Base-by-base conservation (phyloP, 495 filamentous ascomycete species). In the Xylaria scruposa region DNA sequence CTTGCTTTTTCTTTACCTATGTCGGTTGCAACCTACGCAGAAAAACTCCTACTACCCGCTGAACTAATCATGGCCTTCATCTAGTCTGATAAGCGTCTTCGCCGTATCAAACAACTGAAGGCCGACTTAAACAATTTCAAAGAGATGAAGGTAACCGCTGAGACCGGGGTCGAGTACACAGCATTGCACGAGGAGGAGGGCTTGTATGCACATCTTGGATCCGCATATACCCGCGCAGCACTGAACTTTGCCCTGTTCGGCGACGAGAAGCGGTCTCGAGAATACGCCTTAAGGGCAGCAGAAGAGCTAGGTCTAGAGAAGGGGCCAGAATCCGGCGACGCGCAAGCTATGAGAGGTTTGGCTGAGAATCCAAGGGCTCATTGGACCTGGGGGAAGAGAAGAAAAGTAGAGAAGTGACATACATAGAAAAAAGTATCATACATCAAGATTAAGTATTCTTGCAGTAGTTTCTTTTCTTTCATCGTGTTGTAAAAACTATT, bases 231-330 rank as follows among this genome's bases (percentile, higher is more conserved):
- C 4, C 71, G 80, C 8, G 84, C 83, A 6, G 84, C 84, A 53
- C 72, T 85, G 17, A 79, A 84, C 54, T 81, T 77, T 51, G 77
- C 80, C n/a, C 78, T 84, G 44, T 82, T 83, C 68, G 84, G 80
- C 26, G 67, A 80, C 54, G 80, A 81, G 65, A 74, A 73, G n/a
- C 75, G 76, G 71, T 77, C 82, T 9, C 70, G 46, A 3, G 70
- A 75, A 60, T 83, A 80, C 70, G 84, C 83, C 12, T 12, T 4
- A 1, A 49, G 70, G 38, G 84, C 83, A 24, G 77, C 61, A 2
- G 79, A 73, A 6, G 81, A 81, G 13, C 21, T 84, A 26, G 72
- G 74, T 51, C 77, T 79, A 24, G 84, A 85, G 76, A 73, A 66
- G 1, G 84, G 84, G 0, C 61, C 71, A 1, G 21, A 71, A 0